Evolutionary conservation across 805 yeast species (phyloP), one percentile per base, ranked within the genome.

Genomic region (Ogataea zsoltii): DNA sequence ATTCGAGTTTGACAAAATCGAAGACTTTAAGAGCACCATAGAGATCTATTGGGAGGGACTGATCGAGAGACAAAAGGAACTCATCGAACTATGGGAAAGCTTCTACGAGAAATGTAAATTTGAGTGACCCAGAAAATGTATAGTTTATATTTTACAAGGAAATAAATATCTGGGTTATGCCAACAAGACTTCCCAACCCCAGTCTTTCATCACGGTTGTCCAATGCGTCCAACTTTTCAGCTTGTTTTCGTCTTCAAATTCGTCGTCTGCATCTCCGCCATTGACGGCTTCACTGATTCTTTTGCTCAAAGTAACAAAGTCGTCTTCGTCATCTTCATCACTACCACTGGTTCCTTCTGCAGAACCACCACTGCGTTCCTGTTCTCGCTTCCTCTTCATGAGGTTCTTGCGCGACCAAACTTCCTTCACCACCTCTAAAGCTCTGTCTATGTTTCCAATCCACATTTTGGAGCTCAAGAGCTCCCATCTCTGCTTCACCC

Each of bases 41-140:
- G 99, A 94, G 66, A 84, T 92, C 11, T 91, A 83, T 58, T 77
- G 95, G 61, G 98, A 94, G 65, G 81, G 94, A 42, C 79, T 94
- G 18, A 86, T 91, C 44, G 99, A 94, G 66, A 76, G 90, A 26
- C 99, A 94, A 66, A 94, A 94, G 68, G 97, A 90, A 63, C 82
- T 85, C 26, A 87, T 87, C 48, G 95, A 87, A 60, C 64, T 84
- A n/a, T 87, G 92, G 88, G 94, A 87, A 63, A 82, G 90, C 0
- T 94, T 92, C 61, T 90, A 89, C 60, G 88, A 84, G 41, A 70
- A 65, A 40, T 65, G 70, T 47, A 58, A 62, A 15, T 66, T 67
- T 49, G 60, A 61, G 36, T 44, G 44, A 31, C 36, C 26, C 18
- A 36, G 35, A 6, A 21, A 9, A 21, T 21, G 9, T 21, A 21